Evolutionary conservation across 129 eudicot species (phyloP).

Genomic region (Tagetes erecta): DNA sequence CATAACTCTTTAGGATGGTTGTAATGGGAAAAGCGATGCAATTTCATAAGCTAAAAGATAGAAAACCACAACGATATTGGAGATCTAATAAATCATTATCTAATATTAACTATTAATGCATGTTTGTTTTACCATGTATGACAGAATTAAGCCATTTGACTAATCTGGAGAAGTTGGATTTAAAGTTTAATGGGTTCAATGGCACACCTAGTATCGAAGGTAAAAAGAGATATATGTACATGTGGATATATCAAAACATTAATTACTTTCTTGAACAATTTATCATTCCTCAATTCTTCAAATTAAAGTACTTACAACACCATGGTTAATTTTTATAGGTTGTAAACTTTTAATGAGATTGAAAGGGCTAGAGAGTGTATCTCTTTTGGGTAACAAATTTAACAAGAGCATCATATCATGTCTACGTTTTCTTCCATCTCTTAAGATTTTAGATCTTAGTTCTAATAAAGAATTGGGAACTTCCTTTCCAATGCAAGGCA

Average conservation of each 20-base stretch:
- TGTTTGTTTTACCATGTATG: too few species aligned
- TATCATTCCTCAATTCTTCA: background rate
- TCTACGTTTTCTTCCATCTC: background rate
- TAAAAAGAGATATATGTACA: background rate
- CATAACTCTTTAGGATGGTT: too few species aligned
- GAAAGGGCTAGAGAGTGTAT: background rate
- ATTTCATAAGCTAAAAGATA: too few species aligned
- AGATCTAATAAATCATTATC: too few species aligned
- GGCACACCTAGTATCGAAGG: background rate
- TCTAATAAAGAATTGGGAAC: background rate
- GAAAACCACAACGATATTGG: too few species aligned
- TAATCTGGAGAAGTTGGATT: background rate
- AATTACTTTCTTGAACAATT: background rate
- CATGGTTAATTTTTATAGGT: background rate
- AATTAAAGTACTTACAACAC: background rate
- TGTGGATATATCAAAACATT: too few species aligned
- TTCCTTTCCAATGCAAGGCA: background rate
- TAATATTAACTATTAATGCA: too few species aligned
- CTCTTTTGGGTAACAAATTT: background rate
- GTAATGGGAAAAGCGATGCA: too few species aligned
- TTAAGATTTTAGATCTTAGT: background rate
- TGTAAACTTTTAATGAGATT: background rate
- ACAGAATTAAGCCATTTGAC: background rate
- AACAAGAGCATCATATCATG: slow-evolving; percentile 1
- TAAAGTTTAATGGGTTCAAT: background rate